Evolutionary conservation across 2,329 filamentous ascomycete species (phyloP), one percentile per base, ranked within the genome.

Genomic region (Beauveria rudraprayagi): DNA sequence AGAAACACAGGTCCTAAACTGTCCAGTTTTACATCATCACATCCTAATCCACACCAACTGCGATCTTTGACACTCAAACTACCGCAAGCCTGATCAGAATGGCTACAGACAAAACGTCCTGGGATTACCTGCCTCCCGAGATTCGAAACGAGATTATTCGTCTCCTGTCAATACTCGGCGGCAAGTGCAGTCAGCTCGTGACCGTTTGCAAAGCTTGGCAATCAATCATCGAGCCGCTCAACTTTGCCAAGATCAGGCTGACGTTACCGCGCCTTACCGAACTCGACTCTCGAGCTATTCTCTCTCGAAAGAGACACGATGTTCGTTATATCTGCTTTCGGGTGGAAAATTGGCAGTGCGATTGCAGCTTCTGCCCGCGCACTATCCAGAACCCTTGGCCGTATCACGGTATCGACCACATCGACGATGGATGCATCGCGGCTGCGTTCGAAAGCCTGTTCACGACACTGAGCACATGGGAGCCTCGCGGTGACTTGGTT

Each of bases 371-470:
- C n/a, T n/a, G n/a, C n/a, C n/a, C n/a, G n/a, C n/a, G n/a, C n/a
- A n/a, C n/a, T n/a, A n/a, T n/a, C n/a, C n/a, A n/a, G n/a, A n/a
- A n/a, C n/a, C n/a, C n/a, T n/a, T n/a, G n/a, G n/a, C n/a, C n/a
- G n/a, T n/a, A n/a, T n/a, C n/a, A n/a, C n/a, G n/a, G n/a, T n/a
- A n/a, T n/a, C n/a, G n/a, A n/a, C n/a, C n/a, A n/a, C n/a, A n/a
- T n/a, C n/a, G n/a, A n/a, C 30, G 70, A 71, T 50, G 24, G 56
- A 40, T 53, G 69, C 26, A 71, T 73, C 52, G 60, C 62, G 44
- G 63, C 66, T 41, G 70, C 67, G 61, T 69, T 75, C 60, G 58
- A 69, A 63, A 64, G 62, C 58, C 60, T 75, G 37, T 70, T 75
- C 55, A 65, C 63, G 52, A 62, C 61, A 58, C 70, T 74, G 22